Evolutionary conservation across 2,329 filamentous ascomycete genomes (phyloP), one percentile per base, ranked within the genome.

Genomic region (Colletotrichum filicis): DNA sequence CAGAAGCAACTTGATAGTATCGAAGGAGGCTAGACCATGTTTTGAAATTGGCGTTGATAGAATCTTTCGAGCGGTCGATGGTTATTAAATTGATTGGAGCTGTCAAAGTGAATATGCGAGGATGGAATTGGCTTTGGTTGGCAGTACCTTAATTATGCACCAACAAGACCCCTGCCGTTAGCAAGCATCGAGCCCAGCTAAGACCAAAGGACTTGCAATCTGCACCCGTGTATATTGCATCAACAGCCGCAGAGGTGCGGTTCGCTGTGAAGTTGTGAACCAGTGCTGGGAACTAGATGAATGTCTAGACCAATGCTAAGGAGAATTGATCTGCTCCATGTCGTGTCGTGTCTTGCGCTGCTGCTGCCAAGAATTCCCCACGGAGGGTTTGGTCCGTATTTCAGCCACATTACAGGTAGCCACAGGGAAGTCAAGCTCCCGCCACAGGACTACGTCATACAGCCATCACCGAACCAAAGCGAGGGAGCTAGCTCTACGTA

Each of bases 391-490:
- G 24, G 19, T 24, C 62, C 61, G 30, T n/a, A 11, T 4, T 46
- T n/a, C 26, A 56, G 59, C 32, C 66, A 70, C 60, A 52, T 71
- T 66, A 57, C 66, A 66, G 61, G 24, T 22, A 32, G 35, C 32
- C 37, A 56, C 37, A 56, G 14, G 9, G 12, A 11, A 16, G 12
- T 49, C 35, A 16, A 26, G 37, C 58, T 53, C 22, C 11, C 70
- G 71, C 71, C 71, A 70, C 71, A 61, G 2, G 11, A 30, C 49
- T 62, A 70, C 71, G 71, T 73, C 71, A 73, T 73, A 52, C n/a
- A 65, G 66, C 49, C 71, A 73, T 73, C 71, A 73, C 60, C 32
- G 26, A 60, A 60, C 59, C 58, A 37, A 66, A 28, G 56, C 56
- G 28, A 73, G 71, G 66, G 66, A 73, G 66, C 71, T 72, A 49